Base-by-base conservation (phyloP, 345 rosid species). In the Rhodamnia argentea region DNA sequence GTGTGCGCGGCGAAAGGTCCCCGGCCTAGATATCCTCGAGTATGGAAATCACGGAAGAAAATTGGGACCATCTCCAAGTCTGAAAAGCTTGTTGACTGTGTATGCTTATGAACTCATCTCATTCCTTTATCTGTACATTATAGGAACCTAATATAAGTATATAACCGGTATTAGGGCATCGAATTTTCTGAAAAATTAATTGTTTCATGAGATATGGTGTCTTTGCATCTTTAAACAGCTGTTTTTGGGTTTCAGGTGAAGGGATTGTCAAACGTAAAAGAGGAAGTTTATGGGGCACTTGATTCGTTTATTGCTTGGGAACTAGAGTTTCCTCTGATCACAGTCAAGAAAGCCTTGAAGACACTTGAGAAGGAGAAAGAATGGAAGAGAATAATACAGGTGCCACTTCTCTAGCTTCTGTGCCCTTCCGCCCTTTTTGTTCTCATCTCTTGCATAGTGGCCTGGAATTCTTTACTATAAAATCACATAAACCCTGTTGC, bases 241-340 rank as follows among this genome's bases (percentile, higher is more conserved):
- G 2, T 75, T 29, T 75, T 64, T 29, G 82, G n/a, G 78, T 70
- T 89, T 86, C 81, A 97, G 99, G 89, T 97, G 52, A 94, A 95
- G 86, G 94, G 82, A 74, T 53, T 94, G 81, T 96, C 98, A 2
- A 94, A 96, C 90, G 96, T 96, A 51, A 97, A 96, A 91, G 99
- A 97, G 90, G 99, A 96, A 92, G 94, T 97, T 58, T 96, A 94
- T 11, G 98, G 98, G 85, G 99, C 96, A 50, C 98, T 96, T 83
- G 99, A 96, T 88, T 94, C 99, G 4, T 94, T 95, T 83, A 90
- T 97, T 84, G 99, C 99, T 52, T 97, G 98, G 99, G 99, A 97
- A 2, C 87, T 96, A 89, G 99, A 97, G 93, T 97, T 97, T 91
- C 98, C 98, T 64, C 87, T 97, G 52, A 92, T 97, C 83, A 91